Percentiles rank a stretch among this genome's conserved stretches.
Evolutionary conservation across 108 stramenopile genomes (phyloP).

Genomic region (Discostella stelligeroides): DNA sequence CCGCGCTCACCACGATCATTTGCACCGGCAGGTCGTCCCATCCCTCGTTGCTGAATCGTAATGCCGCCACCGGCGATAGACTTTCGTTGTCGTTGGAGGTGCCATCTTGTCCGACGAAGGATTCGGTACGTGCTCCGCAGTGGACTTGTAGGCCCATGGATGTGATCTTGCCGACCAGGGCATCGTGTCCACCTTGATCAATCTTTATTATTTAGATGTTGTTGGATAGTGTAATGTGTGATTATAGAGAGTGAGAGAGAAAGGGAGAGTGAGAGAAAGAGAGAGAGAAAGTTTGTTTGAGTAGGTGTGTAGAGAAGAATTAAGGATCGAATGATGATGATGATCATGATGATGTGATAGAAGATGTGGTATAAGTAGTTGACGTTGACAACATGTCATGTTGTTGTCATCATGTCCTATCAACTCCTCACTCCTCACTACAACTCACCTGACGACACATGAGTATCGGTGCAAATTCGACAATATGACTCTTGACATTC

Average conservation of each 20-base stretch:
- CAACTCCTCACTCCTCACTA: too few relatives aligned
- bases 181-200: constrained; percentile 92
- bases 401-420: too few relatives aligned
- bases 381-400: too few relatives aligned
- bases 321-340: constrained; percentile 82
- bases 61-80: constrained; percentile 69
- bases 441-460: constrained; percentile 95
- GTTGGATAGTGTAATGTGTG: too few relatives aligned
- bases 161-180: constrained; percentile 91
- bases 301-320: too few relatives aligned
- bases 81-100: constrained; percentile 74
- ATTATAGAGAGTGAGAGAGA: too few relatives aligned
- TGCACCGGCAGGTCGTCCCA: constrained; percentile 92
- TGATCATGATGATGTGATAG: too few relatives aligned
- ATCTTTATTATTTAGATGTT: too few relatives aligned
- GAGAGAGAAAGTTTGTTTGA: too few relatives aligned
- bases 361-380: too few relatives aligned
- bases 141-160: constrained; percentile 92
- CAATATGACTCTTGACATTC: constrained; percentile 87
- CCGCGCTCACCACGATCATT: constrained; percentile 91
- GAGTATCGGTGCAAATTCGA: constrained; percentile 92
- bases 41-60: constrained; percentile 82
- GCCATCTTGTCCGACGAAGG: constrained; percentile 86
- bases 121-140: constrained; percentile 88
- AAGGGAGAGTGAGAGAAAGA: too few relatives aligned